Conservation (phyloP, 768 basidiomycete species). For the Trametes villosa region DNA sequence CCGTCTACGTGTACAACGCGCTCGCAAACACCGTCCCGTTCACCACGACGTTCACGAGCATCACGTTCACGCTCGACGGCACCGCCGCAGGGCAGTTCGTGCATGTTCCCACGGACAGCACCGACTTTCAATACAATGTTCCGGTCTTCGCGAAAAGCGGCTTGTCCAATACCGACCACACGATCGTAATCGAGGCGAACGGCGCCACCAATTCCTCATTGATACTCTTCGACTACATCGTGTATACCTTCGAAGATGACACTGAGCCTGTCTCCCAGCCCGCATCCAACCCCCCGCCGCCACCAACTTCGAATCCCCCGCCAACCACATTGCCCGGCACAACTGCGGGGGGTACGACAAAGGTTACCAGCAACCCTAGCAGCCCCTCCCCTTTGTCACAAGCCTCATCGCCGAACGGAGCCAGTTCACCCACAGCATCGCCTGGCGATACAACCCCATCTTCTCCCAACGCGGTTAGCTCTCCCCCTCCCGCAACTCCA, state of each 20-base stretch:
- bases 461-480: too few relatives aligned
- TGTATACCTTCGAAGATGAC: constrained; percentile 17
- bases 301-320: too few relatives aligned
- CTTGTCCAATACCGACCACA: constrained; percentile 9
- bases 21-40: constrained; percentile 8
- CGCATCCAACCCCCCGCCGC: too few relatives aligned
- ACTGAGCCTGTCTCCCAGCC: too few relatives aligned
- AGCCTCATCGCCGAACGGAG: too few relatives aligned
- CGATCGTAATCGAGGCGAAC: constrained; percentile 4
- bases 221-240: constrained; percentile 18
- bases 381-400: too few relatives aligned
- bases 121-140: constrained; percentile 4
- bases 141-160: constrained; percentile 4
- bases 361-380: too few relatives aligned
- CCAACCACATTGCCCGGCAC: too few relatives aligned
- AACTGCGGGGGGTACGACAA: too few relatives aligned
- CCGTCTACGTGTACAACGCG: constrained; percentile 17
- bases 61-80: constrained; percentile 19
- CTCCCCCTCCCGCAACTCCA: too few relatives aligned
- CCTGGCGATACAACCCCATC: too few relatives aligned
- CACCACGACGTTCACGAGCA: constrained; percentile 10
- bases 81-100: neutral
- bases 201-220: constrained; percentile 5
- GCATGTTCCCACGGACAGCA: neutral
- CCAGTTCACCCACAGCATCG: too few relatives aligned